Evolutionary conservation across 164 flowering plant genomes (phyloP), one percentile per base, ranked within the genome.

Genomic region (Akebia trifoliata): DNA sequence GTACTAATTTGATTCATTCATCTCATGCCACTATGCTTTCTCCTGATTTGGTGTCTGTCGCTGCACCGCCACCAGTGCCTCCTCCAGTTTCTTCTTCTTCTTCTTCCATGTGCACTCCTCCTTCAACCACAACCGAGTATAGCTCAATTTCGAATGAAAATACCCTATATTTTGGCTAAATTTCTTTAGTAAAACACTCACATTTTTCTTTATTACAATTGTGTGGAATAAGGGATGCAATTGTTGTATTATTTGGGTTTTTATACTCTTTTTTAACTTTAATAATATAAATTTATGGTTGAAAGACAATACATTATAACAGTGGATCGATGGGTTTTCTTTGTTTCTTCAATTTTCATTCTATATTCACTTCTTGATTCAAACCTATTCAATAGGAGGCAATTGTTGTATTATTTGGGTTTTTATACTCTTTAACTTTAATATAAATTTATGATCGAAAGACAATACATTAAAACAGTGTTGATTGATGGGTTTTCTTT

Each of bases 141-240:
- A 76, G 74, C 73, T 60, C 76, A 53, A 72, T 83, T 59, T 67
- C 84, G n/a, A 75, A 64, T 61, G 83, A 87, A 38, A 79, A 80
- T 62, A 72, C 74, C 57, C 56, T 83, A 20, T 87, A 70, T 68
- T 85, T 83, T 58, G 82, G 77, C 60, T 84, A 66, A 59, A 29
- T 47, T 65, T 49, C 30, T 7, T 38, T 44, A 40, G 50, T 45
- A 35, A 42, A 51, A 46, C 29, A 65, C 20, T 46, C 54, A 10
- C 57, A 69, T 49, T 48, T 50, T 48, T 55, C 31, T 28, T n/a
- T 24, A 3, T 37, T 55, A 40, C 24, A 49, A 60, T 47, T 49
- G 38, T 54, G 43, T 31, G 39, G 60, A 60, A 60, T 60, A 66
- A 54, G 35, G 25, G 29, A 20, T 14, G 53, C 31, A 56, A 35